These are phyloP conservation scores for Vigna trinervia DNA, from an alignment of 306 rosid genomes.

Conservation along the genomic window DNA sequence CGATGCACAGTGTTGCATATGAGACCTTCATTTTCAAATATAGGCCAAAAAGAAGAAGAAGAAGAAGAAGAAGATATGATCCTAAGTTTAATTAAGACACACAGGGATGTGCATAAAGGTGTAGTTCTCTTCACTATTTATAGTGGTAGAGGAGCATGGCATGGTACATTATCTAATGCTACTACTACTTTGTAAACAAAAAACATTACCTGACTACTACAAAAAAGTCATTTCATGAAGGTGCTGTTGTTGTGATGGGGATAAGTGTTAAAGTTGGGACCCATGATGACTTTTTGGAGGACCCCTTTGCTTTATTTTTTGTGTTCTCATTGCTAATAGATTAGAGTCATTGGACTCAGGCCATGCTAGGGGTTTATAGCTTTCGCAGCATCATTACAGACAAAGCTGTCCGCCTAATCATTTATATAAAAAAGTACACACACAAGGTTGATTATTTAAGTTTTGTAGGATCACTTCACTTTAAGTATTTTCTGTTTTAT, in stretches of 20 bases:
- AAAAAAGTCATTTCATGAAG: constrained; percentile 11
- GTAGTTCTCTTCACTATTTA: constrained; percentile 43
- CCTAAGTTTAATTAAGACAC: neutral
- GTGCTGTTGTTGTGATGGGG: neutral
- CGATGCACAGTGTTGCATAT: constrained; percentile 30
- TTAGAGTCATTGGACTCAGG: constrained; percentile 13
- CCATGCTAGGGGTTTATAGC: neutral
- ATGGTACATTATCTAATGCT: neutral
- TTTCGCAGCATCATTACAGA: constrained; percentile 14
- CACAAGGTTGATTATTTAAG: too few relatives aligned
- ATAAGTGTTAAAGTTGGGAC: constrained; percentile 33
- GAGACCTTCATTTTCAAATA: constrained; percentile 47
- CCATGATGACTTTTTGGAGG: constrained; percentile 34
- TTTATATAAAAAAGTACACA: neutral
- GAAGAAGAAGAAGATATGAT: neutral
- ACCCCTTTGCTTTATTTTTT: constrained; percentile 29
- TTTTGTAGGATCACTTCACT: too few relatives aligned
- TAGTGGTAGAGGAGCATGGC: constrained; percentile 35
- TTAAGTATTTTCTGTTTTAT: too few relatives aligned
- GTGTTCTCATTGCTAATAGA: constrained; percentile 5
- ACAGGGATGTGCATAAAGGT: constrained; percentile 2
- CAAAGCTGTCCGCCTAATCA: neutral
- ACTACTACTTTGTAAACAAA: neutral
- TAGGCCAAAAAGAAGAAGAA: neutral
- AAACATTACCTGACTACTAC: neutral